Percentiles rank a stretch among this genome's conserved stretches.
phyloP scores from a whole-genome alignment of 2,329 filamentous ascomycete genomes.

The Triangularia verruculosa region DNA sequence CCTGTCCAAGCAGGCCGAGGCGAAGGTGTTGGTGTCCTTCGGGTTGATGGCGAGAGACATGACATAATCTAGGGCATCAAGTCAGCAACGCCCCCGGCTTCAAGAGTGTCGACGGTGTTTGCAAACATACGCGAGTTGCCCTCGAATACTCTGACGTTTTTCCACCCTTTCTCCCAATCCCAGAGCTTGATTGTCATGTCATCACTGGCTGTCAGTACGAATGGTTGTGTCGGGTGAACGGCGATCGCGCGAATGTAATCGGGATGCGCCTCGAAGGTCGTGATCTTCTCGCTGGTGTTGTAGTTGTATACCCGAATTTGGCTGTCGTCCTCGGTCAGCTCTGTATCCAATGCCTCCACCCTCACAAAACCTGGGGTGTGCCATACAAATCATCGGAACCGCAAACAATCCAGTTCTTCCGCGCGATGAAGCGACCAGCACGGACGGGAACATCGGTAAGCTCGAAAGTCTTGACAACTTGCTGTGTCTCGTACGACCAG shows the following conservation, averaged over 20 bases:
- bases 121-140: conserved; percentile 67
- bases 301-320: conserved; percentile 91
- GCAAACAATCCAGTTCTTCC: conserved; percentile 99
- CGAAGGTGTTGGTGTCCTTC: conserved; percentile 90
- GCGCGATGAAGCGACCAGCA: conserved; percentile 90
- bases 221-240: conserved; percentile 92
- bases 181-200: conserved; percentile 98
- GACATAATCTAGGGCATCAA: conserved; percentile 25
- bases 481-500: conserved; percentile 96
- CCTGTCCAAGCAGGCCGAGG: conserved; percentile 90
- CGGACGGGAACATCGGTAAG: conserved; percentile 97
- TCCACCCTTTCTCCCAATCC: conserved; percentile 99
- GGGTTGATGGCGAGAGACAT: conserved; percentile 88
- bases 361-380: not conserved
- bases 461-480: conserved; percentile 98
- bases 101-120: conserved; percentile 40
- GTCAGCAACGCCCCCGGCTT: conserved; percentile 14
- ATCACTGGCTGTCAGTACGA: conserved; percentile 93
- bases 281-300: conserved; percentile 98
- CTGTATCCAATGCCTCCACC: not conserved
- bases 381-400: conserved; percentile 83
- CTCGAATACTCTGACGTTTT: conserved; percentile 95
- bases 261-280: conserved; percentile 93
- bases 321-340: conserved; percentile 61
- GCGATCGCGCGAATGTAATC: conserved; percentile 98